These are phyloP conservation scores for Dothideomycetes sp. DNA, from an alignment of 2,329 filamentous ascomycete species.

Conservation along the genomic window DNA sequence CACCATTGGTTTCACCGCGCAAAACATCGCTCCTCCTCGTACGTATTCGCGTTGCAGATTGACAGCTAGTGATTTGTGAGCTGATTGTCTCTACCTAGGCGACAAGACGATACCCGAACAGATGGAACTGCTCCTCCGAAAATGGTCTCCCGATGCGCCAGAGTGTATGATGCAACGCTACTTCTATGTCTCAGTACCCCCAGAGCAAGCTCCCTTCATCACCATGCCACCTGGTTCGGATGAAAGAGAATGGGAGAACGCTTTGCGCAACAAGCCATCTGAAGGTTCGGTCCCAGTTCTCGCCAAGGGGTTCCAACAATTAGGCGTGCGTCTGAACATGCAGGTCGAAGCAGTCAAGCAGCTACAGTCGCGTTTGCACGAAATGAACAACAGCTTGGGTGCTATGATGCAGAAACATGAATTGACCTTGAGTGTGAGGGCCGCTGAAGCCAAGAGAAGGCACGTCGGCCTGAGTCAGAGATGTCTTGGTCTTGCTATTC, in stretches of 20 bases:
- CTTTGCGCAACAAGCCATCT: slow-evolving; percentile 68
- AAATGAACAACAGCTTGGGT: slow-evolving; percentile 67
- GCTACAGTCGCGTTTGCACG: slow-evolving; percentile 64
- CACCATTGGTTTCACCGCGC: slow-evolving; percentile 12
- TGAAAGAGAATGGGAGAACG: slow-evolving; percentile 73
- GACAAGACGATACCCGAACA: slow-evolving; percentile 70
- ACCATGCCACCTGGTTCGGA: slow-evolving; percentile 62
- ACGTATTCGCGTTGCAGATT: neutral
- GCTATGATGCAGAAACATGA: slow-evolving; percentile 68
- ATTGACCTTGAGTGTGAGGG: slow-evolving; percentile 63
- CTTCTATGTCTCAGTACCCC: slow-evolving; percentile 78
- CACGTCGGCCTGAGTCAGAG: slow-evolving; percentile 65
- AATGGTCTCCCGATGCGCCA: slow-evolving; percentile 62
- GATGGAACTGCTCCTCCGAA: slow-evolving; percentile 58
- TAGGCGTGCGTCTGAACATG: slow-evolving; percentile 62
- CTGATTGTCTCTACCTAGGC: no score
- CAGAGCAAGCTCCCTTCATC: slow-evolving; percentile 66
- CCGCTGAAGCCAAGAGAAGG: slow-evolving; percentile 61
- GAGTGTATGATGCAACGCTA: slow-evolving; percentile 72
- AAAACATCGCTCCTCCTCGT: slow-evolving; percentile 9
- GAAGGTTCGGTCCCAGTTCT: slow-evolving; percentile 69
- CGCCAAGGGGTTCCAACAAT: slow-evolving; percentile 61
- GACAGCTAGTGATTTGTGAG: no score
- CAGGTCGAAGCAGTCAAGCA: slow-evolving; percentile 61
- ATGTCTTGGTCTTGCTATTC: slow-evolving; percentile 64